phyloP scores from a whole-genome alignment of 2,329 filamentous ascomycete species.

The Penicillium sp. region DNA sequence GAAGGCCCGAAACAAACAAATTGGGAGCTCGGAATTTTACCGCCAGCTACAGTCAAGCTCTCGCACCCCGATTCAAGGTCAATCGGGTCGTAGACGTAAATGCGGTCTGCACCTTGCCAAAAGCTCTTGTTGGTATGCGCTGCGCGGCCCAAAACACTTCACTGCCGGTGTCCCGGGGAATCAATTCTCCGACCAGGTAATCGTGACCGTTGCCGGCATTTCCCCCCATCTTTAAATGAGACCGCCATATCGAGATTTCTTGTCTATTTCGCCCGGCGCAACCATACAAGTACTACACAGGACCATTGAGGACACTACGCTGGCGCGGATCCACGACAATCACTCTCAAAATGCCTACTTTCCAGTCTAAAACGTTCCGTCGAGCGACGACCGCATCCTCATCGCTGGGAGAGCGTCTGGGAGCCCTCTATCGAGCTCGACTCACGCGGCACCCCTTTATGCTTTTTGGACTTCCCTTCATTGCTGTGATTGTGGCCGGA shows the following conservation, averaged over 20 bases:
- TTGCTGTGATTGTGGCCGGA: constrained; percentile 80
- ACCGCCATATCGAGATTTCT: not conserved
- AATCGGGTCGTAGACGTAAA: not conserved
- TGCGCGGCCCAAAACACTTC: constrained; percentile 18
- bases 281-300: constrained; percentile 2
- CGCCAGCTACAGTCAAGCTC: not conserved
- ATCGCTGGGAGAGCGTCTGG: constrained; percentile 62
- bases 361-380: constrained; percentile 66
- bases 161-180: constrained; percentile 14
- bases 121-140: constrained; percentile 5
- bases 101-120: constrained; percentile 3
- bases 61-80: not conserved
- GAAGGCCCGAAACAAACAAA: not conserved
- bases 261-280: not conserved
- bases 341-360: constrained; percentile 49
- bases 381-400: constrained; percentile 43
- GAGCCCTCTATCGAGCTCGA: constrained; percentile 66
- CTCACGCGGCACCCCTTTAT: constrained; percentile 79
- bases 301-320: too few species aligned
- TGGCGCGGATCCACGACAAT: too few species aligned
- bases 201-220: not conserved
- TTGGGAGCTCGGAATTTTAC: not conserved
- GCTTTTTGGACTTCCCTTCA: constrained; percentile 89
- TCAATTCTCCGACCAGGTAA: constrained; percentile 10
- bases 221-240: not conserved